phyloP scores from a whole-genome alignment of 441 rosid species.

The Erodium moschatum region DNA sequence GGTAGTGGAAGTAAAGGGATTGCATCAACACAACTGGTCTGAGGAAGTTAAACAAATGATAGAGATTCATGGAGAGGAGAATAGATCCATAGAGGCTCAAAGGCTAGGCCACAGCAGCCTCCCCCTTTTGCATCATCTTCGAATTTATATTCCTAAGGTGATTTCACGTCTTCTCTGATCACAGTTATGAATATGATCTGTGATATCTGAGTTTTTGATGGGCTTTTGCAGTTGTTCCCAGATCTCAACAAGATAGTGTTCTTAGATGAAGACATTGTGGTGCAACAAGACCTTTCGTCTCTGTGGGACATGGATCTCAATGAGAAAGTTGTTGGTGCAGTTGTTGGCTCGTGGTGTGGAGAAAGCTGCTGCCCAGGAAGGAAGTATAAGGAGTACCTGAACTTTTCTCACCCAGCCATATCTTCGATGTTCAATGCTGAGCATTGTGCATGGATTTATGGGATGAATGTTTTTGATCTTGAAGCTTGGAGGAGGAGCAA shows the following conservation, averaged over 20 bases:
- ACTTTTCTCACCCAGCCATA: slow-evolving; percentile 62
- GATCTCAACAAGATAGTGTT: slow-evolving; percentile 78
- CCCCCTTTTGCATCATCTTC: slow-evolving; percentile 71
- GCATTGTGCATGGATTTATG: slow-evolving; percentile 77
- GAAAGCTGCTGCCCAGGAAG: slow-evolving; percentile 76
- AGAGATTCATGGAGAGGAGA: slow-evolving; percentile 47
- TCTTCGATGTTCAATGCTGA: slow-evolving; percentile 49
- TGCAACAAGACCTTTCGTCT: slow-evolving; percentile 70
- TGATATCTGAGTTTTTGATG: slow-evolving; percentile 25
- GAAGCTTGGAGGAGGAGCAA: slow-evolving; percentile 72
- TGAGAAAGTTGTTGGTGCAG: slow-evolving; percentile 70
- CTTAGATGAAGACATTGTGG: slow-evolving; percentile 87
- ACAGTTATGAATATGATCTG: slow-evolving; percentile 2
- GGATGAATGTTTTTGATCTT: slow-evolving; percentile 81
- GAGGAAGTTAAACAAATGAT: slow-evolving; percentile 66
- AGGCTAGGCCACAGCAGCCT: slow-evolving; percentile 45
- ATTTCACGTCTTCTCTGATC: slow-evolving; percentile 10
- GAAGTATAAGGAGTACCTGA: slow-evolving; percentile 64
- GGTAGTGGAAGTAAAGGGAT: slow-evolving; percentile 80
- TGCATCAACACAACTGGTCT: slow-evolving; percentile 89
- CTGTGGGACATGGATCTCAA: slow-evolving; percentile 72
- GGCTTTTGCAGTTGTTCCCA: slow-evolving; percentile 64
- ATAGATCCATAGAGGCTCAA: slow-evolving; percentile 38
- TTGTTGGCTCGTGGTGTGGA: slow-evolving; percentile 62
- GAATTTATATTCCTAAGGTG: slow-evolving; percentile 77